These are phyloP conservation scores for Polyporus arcularius DNA, from an alignment of 768 basidiomycete genomes.

Conservation along the genomic window DNA sequence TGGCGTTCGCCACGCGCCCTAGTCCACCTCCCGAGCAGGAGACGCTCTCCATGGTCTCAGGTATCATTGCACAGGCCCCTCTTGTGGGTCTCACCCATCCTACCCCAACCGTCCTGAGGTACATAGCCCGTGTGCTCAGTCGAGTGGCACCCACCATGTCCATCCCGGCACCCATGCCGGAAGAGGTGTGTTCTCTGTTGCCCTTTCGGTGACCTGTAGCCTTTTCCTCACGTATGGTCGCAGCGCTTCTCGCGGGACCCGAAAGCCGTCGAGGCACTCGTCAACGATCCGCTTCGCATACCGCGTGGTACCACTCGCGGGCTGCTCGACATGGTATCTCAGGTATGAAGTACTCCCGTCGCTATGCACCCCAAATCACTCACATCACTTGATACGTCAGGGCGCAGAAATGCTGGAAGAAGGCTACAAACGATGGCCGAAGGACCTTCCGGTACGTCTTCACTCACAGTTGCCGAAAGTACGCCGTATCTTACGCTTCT, in stretches of 20 bases:
- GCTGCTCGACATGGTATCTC: conserved; percentile 20
- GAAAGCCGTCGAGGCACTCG: conserved; percentile 42
- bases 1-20: conserved; percentile 55
- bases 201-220: not conserved
- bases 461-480: no score
- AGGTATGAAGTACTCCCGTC: no score
- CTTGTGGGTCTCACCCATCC: conserved; percentile 62
- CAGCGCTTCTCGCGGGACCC: conserved; percentile 64
- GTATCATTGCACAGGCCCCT: conserved; percentile 66
- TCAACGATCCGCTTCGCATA: conserved; percentile 63
- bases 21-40: conserved; percentile 31
- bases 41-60: conserved; percentile 46
- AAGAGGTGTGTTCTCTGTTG: conserved; percentile 40
- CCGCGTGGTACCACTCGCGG: conserved; percentile 41
- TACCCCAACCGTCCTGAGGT: conserved; percentile 47
- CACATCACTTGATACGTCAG: conserved; percentile 33
- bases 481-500: no score
- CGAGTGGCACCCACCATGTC: conserved; percentile 48
- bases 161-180: conserved; percentile 52
- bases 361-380: no score
- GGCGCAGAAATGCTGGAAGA: conserved; percentile 55
- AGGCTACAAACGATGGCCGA: conserved; percentile 60
- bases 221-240: not conserved
- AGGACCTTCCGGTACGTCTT: conserved; percentile 55
- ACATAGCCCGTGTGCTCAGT: conserved; percentile 49